Base-by-base conservation (phyloP, 495 filamentous ascomycete species). In the Lophiotrema nucula region DNA sequence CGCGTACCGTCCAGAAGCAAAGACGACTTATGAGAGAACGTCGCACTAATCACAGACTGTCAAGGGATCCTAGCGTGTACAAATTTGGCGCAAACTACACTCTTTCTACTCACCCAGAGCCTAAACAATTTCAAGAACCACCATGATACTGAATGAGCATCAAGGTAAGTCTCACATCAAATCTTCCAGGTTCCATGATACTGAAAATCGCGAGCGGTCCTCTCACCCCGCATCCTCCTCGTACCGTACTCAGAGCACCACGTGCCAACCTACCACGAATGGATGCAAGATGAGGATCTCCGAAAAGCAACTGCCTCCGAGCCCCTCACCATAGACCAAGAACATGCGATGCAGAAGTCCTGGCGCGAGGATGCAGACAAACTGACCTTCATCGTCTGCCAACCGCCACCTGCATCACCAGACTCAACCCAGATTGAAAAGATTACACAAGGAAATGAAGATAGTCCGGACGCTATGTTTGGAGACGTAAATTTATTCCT, bases 401-500 rank as follows among this genome's bases (percentile, higher is more conserved):
- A 11, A 15, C 15, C 55, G 24, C 35, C 52, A 18, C 22, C 41
- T 24, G 6, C 43, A 15, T 38, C 39, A 1, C 8, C 37, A 15
- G 19, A 35, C 12, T 3, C 12, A 18, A 10, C 53, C 49, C 22
- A 37, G 50, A 21, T 27, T 12, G 13, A 49, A n/a, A 46, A 45
- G 27, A 16, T 60, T 18, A 23, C 16, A 12, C 10, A 39, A 67
- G 60, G 73, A 1, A 65, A 72, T 18, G 67, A 72, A n/a, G 87
- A 92, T 62, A 56, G 69, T 0, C 70, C 80, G 0, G 67, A 69
- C 1, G 68, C 67, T 2, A 95, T 95, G 88, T 64, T 93, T 12
- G 91, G 91, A 3, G 91, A 96, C 62, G 80, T 95, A 33, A 96
- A 96, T 63, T 75, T 96, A 1, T 96, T 96, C 68, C 76, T 96